Base-by-base conservation (phyloP, 176 grass and related monocot genomes). In the Eragrostis nindensis region DNA sequence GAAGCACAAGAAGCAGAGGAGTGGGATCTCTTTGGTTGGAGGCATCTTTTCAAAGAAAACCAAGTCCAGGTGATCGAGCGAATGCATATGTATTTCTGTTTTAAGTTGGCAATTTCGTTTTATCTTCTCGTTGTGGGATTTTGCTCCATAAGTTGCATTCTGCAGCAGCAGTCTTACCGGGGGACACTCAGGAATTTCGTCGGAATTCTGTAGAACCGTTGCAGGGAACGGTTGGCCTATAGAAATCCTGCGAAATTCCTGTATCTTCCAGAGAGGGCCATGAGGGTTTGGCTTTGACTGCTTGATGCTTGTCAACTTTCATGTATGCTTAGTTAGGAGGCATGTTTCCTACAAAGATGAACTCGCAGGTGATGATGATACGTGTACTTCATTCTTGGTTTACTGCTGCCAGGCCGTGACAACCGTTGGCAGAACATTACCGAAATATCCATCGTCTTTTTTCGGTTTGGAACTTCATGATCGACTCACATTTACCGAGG, bases 41-140 rank as follows among this genome's bases (percentile, higher is more conserved):
- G 60, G 78, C 32, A 82, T 90, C 48, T 82, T 82, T 68, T 77
- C 78, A 42, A 90, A 72, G 87, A 84, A 89, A 70, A 24, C 38
- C 59, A 90, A 82, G 73, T 86, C 83, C 73, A 82, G 83, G 30
- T 90, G 88, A 90, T 78, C 25, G 25, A 39, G 6, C 22, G 17
- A 6, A 0, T 44, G 12, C 29, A 11, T 42, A 38, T 41, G 74
- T 73, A 8, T 30, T 21, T 79, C 18, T 59, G 25, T 59, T n/a
- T 66, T 48, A 32, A 53, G 57, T 52, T 56, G 32, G 18, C 9
- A 70, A n/a, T 38, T 1, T 46, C 68, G 62, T 38, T 46, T 5
- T 27, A 3, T 30, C 1, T 74, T 45, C 68, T 18, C 59, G n/a
- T 10, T 62, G 19, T 84, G 25, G 67, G 55, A 14, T 64, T n/a